Conservation (phyloP, 257 asterid genomes). For the Solanum bukasovii region DNA sequence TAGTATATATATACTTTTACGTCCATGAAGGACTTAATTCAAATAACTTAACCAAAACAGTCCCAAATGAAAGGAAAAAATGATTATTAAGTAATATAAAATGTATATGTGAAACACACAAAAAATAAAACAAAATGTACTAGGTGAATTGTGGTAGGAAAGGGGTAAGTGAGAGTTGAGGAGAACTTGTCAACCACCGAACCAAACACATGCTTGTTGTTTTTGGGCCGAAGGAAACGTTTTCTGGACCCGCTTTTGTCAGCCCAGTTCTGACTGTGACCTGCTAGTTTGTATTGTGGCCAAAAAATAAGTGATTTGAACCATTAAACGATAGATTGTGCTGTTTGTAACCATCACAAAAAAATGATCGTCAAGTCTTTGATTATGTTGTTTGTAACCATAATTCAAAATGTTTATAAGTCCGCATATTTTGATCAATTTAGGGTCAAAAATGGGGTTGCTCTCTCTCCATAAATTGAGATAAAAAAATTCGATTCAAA, state of each 20-base stretch:
- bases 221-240: not conserved
- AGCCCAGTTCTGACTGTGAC: not conserved
- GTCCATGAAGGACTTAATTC: not conserved
- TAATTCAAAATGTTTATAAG: not conserved
- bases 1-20: not conserved
- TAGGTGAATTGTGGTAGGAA: not conserved
- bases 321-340: not conserved
- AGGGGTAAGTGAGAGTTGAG: not conserved
- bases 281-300: not conserved
- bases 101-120: not conserved
- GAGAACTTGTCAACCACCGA: not conserved
- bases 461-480: not conserved
- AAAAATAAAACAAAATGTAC: not conserved
- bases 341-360: not conserved
- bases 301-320: not conserved
- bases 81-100: not conserved
- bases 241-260: not conserved
- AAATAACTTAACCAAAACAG: not conserved
- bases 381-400: not conserved
- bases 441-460: not conserved
- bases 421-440: not conserved
- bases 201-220: not conserved
- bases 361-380: not conserved
- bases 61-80: not conserved
- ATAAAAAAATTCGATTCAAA: too few species aligned